Conservation (phyloP, 163 green algal species). For the Scenedesmus sp. region DNA sequence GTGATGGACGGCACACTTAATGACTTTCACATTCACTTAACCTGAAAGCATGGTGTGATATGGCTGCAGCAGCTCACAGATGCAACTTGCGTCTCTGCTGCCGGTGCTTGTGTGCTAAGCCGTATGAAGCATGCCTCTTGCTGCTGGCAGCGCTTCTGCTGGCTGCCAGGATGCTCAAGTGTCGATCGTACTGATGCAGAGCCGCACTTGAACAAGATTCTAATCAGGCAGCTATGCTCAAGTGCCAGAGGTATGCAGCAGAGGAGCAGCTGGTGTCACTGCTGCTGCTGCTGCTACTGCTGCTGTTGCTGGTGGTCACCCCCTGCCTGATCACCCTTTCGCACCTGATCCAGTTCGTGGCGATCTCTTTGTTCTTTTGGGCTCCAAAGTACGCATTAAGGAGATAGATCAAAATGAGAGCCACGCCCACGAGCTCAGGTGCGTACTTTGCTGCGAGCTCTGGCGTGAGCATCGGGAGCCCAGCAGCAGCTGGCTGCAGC, state of each 20-base stretch:
- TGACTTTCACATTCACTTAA: too few relatives aligned
- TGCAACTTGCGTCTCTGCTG: background rate
- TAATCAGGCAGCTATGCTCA: background rate
- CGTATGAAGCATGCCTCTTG: background rate
- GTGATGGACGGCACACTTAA: background rate
- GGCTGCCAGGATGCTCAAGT: background rate
- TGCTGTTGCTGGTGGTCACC: background rate
- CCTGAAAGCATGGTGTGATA: background rate
- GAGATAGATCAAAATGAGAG: conserved; percentile 9
- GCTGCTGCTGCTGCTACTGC: background rate
- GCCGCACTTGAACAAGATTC: background rate
- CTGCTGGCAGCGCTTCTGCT: background rate
- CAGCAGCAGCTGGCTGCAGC: background rate
- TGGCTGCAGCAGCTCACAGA: background rate
- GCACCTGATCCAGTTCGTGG: conserved; percentile 32
- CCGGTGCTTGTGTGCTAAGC: background rate
- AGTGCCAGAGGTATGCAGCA: background rate
- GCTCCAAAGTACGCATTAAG: background rate
- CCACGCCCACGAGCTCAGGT: background rate
- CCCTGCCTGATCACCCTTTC: background rate
- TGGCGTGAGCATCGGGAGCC: background rate
- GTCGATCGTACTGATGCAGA: background rate
- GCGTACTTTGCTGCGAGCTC: conserved; percentile 1
- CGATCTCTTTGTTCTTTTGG: conserved; percentile 19
- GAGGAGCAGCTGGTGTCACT: background rate